These are phyloP conservation scores for Aspergillus cristatus DNA, from an alignment of 495 filamentous ascomycete genomes.

Conservation along the genomic window DNA sequence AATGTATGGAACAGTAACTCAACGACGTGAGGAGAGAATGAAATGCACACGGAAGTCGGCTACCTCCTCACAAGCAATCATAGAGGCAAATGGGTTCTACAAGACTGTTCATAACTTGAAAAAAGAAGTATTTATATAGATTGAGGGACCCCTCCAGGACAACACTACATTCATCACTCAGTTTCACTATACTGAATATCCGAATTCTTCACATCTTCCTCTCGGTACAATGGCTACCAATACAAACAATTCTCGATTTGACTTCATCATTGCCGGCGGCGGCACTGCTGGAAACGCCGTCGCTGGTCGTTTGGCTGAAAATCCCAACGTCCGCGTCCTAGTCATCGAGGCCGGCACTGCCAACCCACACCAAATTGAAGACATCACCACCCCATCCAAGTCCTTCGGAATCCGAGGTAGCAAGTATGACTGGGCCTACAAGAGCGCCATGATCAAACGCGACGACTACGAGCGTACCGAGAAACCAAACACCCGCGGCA, in stretches of 20 bases:
- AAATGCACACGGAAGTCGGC: no score
- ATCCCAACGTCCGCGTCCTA: conserved; percentile 40
- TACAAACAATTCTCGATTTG: conserved; percentile 23
- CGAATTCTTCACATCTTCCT: no score
- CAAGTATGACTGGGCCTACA: conserved; percentile 53
- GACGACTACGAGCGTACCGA: conserved; percentile 54
- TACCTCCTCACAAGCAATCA: no score
- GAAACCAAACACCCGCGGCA: conserved; percentile 52
- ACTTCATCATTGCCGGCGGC: conserved; percentile 40
- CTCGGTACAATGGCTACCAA: conserved; percentile 9
- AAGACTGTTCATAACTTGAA: no score
- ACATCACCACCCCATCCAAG: conserved; percentile 35
- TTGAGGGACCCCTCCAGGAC: no score
- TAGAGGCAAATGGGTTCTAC: no score
- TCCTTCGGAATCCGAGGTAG: conserved; percentile 34
- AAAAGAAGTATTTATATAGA: no score
- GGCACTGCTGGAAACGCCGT: conserved; percentile 51
- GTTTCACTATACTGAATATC: no score
- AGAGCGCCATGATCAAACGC: conserved; percentile 53
- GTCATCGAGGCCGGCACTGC: conserved; percentile 44
- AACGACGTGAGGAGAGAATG: no score
- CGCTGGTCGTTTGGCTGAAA: conserved; percentile 50
- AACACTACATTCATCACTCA: no score
- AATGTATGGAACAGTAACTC: no score
- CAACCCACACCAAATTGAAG: conserved; percentile 29